Percentiles rank a stretch among this genome's conserved stretches.
Evolutionary conservation across 805 yeast genomes (phyloP).

Genomic region (Monosporozyma siamensis): DNA sequence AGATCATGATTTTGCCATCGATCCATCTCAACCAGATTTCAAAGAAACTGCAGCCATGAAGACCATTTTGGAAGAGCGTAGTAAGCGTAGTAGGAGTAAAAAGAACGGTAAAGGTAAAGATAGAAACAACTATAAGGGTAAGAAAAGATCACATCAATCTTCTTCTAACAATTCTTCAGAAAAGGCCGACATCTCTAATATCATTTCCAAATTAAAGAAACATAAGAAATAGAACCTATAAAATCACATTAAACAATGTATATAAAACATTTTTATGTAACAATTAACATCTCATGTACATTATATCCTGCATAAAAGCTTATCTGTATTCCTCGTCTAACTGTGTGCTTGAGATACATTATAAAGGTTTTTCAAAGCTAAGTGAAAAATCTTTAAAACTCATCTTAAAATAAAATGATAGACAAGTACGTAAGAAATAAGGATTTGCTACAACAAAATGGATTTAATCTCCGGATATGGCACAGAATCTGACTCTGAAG

Average conservation of each 20-base stretch:
- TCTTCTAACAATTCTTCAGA: constrained; percentile 6
- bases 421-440: too few species aligned
- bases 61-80: constrained; percentile 66
- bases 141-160: neutral
- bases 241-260: too few species aligned
- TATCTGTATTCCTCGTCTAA: too few species aligned
- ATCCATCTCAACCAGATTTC: constrained; percentile 85
- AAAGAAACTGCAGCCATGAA: constrained; percentile 84
- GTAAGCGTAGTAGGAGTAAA: constrained; percentile 36
- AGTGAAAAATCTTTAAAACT: too few species aligned
- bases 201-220: constrained; percentile 5
- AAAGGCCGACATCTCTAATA: constrained; percentile 10
- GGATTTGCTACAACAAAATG: too few species aligned
- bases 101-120: constrained; percentile 16
- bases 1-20: constrained; percentile 86
- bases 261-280: neutral
- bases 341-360: too few species aligned
- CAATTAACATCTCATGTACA: constrained; percentile 2
- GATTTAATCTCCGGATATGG: constrained; percentile 14
- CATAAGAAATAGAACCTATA: neutral
- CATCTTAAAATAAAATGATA: too few species aligned
- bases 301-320: neutral
- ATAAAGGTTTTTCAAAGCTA: too few species aligned
- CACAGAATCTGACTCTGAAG: constrained; percentile 12
- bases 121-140: constrained; percentile 7